Evolutionary conservation across 1,284 basidiomycete species (phyloP).

Genomic region (Leucocoprinus gongylophorus): DNA sequence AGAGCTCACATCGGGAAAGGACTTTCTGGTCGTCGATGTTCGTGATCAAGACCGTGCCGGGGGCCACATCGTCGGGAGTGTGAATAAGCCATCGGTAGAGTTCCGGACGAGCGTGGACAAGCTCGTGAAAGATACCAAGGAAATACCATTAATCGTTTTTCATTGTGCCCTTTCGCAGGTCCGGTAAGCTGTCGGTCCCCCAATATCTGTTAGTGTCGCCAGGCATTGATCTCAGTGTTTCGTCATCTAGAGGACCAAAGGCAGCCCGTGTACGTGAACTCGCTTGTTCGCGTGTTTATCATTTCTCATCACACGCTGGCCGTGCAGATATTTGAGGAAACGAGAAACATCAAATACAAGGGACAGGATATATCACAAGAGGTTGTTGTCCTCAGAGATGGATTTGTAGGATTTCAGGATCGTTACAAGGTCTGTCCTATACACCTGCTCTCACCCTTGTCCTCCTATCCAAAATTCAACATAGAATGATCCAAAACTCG

Average conservation of each 20-base stretch:
- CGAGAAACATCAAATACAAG: constrained; percentile 35
- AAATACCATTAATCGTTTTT: constrained; percentile 59
- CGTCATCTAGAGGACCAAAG: constrained; percentile 53
- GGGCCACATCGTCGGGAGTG: constrained; percentile 62
- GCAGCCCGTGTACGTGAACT: constrained; percentile 52
- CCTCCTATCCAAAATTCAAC: not conserved
- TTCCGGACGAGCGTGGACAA: constrained; percentile 52
- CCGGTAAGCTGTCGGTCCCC: constrained; percentile 37
- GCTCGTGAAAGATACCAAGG: constrained; percentile 54
- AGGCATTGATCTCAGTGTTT: not conserved
- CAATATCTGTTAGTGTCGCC: not conserved
- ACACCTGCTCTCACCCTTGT: not conserved
- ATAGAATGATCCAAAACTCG: constrained; percentile 59
- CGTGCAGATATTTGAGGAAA: constrained; percentile 59
- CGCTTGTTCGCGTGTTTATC: not conserved
- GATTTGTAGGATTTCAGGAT: constrained; percentile 63
- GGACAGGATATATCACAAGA: constrained; percentile 40
- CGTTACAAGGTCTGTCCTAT: constrained; percentile 51
- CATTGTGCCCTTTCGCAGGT: constrained; percentile 72
- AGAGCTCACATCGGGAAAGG: constrained; percentile 47
- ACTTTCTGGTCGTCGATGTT: constrained; percentile 72
- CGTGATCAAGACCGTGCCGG: constrained; percentile 70
- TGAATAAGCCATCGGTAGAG: constrained; percentile 53
- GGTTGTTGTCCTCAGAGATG: constrained; percentile 59
- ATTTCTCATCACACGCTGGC: not conserved